phyloP scores from a whole-genome alignment of 495 filamentous ascomycete species.

The Tuber aestivum region DNA sequence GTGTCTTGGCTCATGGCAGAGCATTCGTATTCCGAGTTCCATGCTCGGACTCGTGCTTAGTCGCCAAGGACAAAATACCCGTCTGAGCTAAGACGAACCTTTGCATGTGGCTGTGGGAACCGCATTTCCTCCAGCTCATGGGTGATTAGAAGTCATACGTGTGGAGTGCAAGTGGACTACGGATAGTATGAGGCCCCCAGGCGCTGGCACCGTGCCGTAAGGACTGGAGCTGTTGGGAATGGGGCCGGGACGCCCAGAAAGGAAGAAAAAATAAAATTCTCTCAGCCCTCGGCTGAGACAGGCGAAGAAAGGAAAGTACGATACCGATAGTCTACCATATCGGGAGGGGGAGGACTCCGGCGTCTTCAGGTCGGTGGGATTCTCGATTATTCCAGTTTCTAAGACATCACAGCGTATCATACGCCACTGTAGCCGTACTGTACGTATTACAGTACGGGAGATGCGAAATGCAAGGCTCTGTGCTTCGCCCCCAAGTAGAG shows the following conservation, averaged over 20 bases:
- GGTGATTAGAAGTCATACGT: background rate
- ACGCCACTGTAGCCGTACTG: no score
- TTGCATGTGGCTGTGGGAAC: background rate
- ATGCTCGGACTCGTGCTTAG: background rate
- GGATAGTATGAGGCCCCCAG: background rate
- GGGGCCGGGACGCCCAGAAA: no score
- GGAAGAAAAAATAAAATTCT: no score
- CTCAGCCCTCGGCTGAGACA: background rate
- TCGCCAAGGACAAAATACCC: background rate
- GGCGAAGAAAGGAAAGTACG: background rate
- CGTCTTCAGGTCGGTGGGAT: no score
- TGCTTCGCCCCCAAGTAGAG: no score
- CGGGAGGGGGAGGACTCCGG: no score
- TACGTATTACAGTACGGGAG: no score
- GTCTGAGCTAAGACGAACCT: background rate
- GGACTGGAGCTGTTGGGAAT: background rate
- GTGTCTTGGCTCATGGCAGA: background rate
- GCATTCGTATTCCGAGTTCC: background rate
- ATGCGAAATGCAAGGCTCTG: no score
- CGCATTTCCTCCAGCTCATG: background rate
- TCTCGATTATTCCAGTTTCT: no score
- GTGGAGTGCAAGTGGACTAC: background rate
- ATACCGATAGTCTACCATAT: no score
- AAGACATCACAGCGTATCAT: no score
- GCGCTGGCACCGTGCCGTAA: no score